Base-by-base conservation (phyloP, 805 yeast genomes). In the Candida nemodendra region DNA sequence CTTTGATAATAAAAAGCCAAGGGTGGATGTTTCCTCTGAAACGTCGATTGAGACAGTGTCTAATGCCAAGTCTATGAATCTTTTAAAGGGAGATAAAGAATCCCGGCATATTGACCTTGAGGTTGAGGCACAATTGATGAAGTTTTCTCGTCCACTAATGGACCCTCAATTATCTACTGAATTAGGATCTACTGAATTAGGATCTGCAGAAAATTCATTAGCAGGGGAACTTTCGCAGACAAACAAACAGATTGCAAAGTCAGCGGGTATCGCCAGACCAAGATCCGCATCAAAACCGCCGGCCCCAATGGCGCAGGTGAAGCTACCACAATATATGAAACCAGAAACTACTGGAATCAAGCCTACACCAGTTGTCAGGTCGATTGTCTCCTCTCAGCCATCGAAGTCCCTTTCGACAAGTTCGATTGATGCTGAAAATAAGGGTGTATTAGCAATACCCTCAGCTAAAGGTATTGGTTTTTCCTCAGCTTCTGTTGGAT, bases 241-340 rank as follows among this genome's bases (percentile, higher is more conserved):
- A 25, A 16, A 30, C 24, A 36, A 35, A 22, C 38, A 42, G 13
- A 14, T 30, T 0, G 25, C 44, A 18, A 45, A 34, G 16, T 42
- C 46, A 9, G 15, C 25, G 7, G 7, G 7, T 7, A 21, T 11
- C 24, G 11, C 7, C 24, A 21, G 24, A 21, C 24, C 24, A 21
- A 36, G 19, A 33, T 9, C 31, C 13, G 9, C 38, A 9, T 31
- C 47, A 33, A 18, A 36, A 11, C 32, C 41, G 30, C 32, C 42
- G 8, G 27, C 44, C 11, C 30, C 46, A 4, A 45, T 47, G 9
- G 49, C 55, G 3, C 44, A 42, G 18, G 56, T 60, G 18, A 56
- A 48, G 18, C 39, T 59, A 8, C 65, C 65, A 1, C 63, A 57
- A 18, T 62, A 61, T 39, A 46, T 53, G 36, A 59, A 51, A 36